phyloP scores from a whole-genome alignment of 31 red algal species.

The Odonthalia washingtoniensis region DNA sequence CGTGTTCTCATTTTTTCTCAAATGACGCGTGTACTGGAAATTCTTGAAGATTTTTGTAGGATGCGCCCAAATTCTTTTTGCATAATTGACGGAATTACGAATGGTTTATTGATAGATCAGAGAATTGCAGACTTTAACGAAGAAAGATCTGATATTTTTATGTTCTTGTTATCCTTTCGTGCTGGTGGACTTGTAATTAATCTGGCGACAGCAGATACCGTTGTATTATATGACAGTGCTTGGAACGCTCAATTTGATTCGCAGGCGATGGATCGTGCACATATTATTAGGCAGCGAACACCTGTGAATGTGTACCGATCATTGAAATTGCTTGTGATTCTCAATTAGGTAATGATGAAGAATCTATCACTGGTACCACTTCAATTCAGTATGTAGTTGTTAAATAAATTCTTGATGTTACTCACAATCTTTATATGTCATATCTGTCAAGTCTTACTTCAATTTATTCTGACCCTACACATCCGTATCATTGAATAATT shows the following conservation, averaged over 20 bases:
- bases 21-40: conserved; percentile 99
- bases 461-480: no score
- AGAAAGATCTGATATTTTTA: conserved; percentile 95
- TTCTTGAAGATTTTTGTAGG: conserved; percentile 98
- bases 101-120: conserved; percentile 91
- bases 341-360: no score
- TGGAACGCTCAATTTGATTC: conserved; percentile 99
- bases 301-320: conserved; percentile 98
- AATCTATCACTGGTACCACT: no score
- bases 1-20: conserved; percentile 98
- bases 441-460: no score
- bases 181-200: conserved; percentile 99
- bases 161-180: conserved; percentile 95
- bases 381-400: no score
- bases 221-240: conserved; percentile 98
- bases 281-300: conserved; percentile 97
- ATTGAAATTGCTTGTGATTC: conserved; percentile 50
- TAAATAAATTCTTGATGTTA: no score
- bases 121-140: conserved; percentile 98
- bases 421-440: no score
- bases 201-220: conserved; percentile 98
- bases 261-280: conserved; percentile 99
- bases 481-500: no score
- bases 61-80: conserved; percentile 96
- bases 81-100: conserved; percentile 96